These are phyloP conservation scores for Teratosphaeria zuluensis DNA, from an alignment of 2,329 filamentous ascomycete genomes.

Conservation along the genomic window DNA sequence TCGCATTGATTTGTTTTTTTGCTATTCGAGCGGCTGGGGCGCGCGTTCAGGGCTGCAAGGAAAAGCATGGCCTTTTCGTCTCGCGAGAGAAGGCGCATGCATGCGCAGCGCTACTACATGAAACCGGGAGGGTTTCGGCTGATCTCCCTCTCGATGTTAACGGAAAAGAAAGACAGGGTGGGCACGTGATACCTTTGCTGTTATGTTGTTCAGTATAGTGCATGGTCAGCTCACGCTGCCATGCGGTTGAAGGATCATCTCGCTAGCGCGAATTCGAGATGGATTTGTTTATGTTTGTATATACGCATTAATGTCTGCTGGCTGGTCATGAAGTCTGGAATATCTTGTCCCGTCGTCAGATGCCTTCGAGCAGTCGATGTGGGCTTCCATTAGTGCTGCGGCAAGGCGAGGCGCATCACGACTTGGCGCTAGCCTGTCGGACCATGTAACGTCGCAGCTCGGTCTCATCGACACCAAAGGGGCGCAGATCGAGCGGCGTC, in stretches of 20 bases:
- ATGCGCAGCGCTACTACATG: no score
- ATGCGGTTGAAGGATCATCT: neutral
- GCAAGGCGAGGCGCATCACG: neutral
- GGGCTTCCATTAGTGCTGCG: neutral
- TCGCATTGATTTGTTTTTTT: no score
- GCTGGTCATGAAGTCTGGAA: neutral
- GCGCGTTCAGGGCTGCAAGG: no score
- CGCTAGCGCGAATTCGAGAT: neutral
- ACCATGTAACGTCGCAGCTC: conserved; percentile 12
- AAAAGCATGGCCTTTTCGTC: no score
- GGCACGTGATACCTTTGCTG: neutral
- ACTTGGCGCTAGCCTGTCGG: neutral
- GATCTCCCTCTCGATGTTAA: neutral
- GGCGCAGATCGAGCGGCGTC: conserved; percentile 11
- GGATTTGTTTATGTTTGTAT: neutral
- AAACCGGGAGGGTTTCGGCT: no score
- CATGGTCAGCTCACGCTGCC: neutral
- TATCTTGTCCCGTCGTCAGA: neutral
- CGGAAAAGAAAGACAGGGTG: neutral
- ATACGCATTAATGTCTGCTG: neutral
- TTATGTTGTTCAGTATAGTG: neutral
- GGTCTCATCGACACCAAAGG: conserved; percentile 13
- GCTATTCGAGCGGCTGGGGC: no score
- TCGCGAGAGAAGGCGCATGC: no score
- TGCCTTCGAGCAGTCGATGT: neutral